Conservation (phyloP, 2,329 filamentous ascomycete species). For the Aspergillus aculeatinus region DNA sequence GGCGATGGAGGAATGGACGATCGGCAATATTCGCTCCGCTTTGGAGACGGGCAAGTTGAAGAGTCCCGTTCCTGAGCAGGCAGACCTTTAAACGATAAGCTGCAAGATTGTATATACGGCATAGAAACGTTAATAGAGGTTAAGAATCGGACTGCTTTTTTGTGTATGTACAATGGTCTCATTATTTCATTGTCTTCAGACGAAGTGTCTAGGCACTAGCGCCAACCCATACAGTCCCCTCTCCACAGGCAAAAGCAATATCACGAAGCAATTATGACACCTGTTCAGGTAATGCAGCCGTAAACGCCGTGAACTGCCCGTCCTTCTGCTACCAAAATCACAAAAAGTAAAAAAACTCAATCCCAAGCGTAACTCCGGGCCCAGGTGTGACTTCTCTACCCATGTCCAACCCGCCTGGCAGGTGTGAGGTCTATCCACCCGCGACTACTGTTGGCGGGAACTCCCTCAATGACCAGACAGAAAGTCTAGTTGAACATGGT, state of each 20-base stretch:
- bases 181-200: background rate
- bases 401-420: conserved; percentile 11
- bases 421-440: conserved; percentile 1
- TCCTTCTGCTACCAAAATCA: conserved; percentile 13
- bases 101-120: background rate
- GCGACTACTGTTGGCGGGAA: background rate
- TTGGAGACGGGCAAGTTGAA: conserved; percentile 62
- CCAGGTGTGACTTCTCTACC: conserved; percentile 15
- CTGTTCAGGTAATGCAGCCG: conserved; percentile 17
- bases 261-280: background rate
- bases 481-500: conserved; percentile 23
- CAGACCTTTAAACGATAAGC: conserved; percentile 34
- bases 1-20: conserved; percentile 71
- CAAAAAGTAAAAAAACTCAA: conserved; percentile 3
- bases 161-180: background rate
- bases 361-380: conserved; percentile 21
- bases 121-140: background rate
- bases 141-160: background rate
- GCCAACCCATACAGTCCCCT: too few relatives aligned
- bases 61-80: conserved; percentile 73
- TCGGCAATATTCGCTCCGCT: conserved; percentile 66
- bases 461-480: conserved; percentile 1
- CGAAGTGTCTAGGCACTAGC: too few relatives aligned
- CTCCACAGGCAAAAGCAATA: too few relatives aligned
- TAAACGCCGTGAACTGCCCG: conserved; percentile 24